Evolutionary conservation across 2,329 filamentous ascomycete genomes (phyloP), one percentile per base, ranked within the genome.

Genomic region (Arachnopeziza araneosa): DNA sequence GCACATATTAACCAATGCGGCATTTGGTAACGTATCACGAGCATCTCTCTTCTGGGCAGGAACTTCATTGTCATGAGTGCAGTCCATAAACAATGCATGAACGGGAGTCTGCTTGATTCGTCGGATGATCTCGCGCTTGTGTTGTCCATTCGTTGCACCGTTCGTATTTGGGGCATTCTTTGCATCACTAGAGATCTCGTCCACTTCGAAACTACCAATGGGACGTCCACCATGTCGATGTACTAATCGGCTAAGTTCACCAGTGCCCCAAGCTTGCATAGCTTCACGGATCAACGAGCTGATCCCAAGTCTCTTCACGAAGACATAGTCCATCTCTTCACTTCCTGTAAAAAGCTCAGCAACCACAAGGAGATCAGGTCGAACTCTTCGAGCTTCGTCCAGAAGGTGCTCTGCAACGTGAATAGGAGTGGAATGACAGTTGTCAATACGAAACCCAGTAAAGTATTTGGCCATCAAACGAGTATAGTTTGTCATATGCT

Each of bases 261-360:
- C 90, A 1, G 95, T 96, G 71, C 89, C 93, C 93, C 93, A 98
- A 32, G 93, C 90, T 74, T 99, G 95, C 96, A 99, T 99, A 12
- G 93, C 93, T 76, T 99, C 95, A 61, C 95, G 87, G 66, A 99
- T 96, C 55, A 99, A 82, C 7, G 91, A 91, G 73, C 90, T 96
- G 59, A 99, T 82, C 6, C 95, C 95, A 1, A 99, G 84, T 24
- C 91, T 85, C 77, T 96, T 96, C 66, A 96, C 93, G 72, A 98
- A 99, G 57, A 96, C 82, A 71, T 96, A 98, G 71, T 99, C 95
- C 80, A 91, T 96, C 70, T 96, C 89, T 73, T 99, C 95, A 0
- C 91, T 95, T 12, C 95, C 95, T 1, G 91, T 95, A 73, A 99
- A 99, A 1, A 99, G 83, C 75, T 99, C 95, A 24, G 95, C 95